phyloP scores from a whole-genome alignment of 2,329 filamentous ascomycete species.

The Cryphonectria naterciae region DNA sequence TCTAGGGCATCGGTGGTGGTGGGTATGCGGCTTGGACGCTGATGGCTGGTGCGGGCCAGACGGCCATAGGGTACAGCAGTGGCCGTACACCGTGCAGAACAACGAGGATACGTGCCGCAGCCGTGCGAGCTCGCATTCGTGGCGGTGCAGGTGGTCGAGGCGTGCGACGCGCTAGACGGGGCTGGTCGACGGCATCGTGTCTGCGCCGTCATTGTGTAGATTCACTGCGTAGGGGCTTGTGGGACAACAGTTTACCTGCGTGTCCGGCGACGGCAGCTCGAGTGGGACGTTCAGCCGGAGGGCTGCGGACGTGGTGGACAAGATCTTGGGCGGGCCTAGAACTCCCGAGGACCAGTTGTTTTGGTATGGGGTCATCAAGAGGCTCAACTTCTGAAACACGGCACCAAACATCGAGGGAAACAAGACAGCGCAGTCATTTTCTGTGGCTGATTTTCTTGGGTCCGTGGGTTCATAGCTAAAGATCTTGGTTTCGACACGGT shows the following conservation, averaged over 20 bases:
- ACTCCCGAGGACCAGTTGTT: slow-evolving; percentile 8
- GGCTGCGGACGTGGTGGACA: slow-evolving; percentile 10
- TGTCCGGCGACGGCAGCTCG: background rate
- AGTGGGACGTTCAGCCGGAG: background rate
- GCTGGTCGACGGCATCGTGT: slow-evolving; percentile 8
- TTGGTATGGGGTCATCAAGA: slow-evolving; percentile 14
- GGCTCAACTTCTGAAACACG: background rate
- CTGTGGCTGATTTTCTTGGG: slow-evolving; percentile 11
- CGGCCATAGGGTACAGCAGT: background rate
- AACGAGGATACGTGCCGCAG: slow-evolving; percentile 1
- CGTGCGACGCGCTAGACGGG: slow-evolving; percentile 11
- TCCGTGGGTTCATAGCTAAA: slow-evolving; percentile 6
- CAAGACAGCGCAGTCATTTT: slow-evolving; percentile 3
- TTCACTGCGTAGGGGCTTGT: slow-evolving; percentile 4
- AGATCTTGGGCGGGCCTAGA: slow-evolving; percentile 3
- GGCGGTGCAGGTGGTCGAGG: background rate
- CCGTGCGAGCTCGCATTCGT: slow-evolving; percentile 13
- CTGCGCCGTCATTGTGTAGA: slow-evolving; percentile 5
- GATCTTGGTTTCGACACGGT: slow-evolving; percentile 3
- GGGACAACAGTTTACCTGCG: background rate
- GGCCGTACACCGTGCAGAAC: slow-evolving; percentile 10
- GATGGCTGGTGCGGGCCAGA: background rate
- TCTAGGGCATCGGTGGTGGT: background rate
- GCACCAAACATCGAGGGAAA: slow-evolving; percentile 16
- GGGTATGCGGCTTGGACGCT: background rate